Percentiles rank a stretch among this genome's conserved stretches.
Evolutionary conservation across 768 basidiomycete species (phyloP).

Genomic region (Auriscalpium microsporum): DNA sequence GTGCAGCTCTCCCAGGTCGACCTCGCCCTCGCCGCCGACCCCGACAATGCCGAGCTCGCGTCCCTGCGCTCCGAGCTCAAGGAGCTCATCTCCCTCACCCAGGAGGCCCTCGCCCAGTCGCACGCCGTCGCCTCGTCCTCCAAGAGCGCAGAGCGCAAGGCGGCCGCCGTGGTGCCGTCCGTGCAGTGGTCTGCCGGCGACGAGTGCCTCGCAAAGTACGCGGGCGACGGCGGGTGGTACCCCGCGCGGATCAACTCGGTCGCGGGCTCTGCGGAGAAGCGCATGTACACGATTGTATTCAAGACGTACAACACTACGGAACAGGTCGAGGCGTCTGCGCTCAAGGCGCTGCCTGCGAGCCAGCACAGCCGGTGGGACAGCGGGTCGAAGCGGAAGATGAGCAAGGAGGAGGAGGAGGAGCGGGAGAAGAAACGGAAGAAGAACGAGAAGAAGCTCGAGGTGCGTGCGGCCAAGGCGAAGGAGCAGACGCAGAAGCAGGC

Average conservation of each 20-base stretch:
- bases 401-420: slow-evolving; percentile 78
- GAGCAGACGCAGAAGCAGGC: slow-evolving; percentile 79
- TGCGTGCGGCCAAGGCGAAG: slow-evolving; percentile 75
- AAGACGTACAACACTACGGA: slow-evolving; percentile 90
- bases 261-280: slow-evolving; percentile 73
- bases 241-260: slow-evolving; percentile 82
- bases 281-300: slow-evolving; percentile 85
- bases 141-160: slow-evolving; percentile 43
- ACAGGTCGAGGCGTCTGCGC: slow-evolving; percentile 60
- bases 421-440: slow-evolving; percentile 87
- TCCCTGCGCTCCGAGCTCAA: slow-evolving; percentile 70
- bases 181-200: slow-evolving; percentile 73
- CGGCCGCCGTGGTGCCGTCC: slow-evolving; percentile 36
- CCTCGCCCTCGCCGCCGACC: slow-evolving; percentile 65
- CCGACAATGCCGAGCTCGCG: slow-evolving; percentile 62
- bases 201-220: slow-evolving; percentile 81
- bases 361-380: slow-evolving; percentile 29
- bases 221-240: slow-evolving; percentile 78
- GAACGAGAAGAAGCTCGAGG: slow-evolving; percentile 89
- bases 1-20: slow-evolving; percentile 87
- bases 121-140: slow-evolving; percentile 55
- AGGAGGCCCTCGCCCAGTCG: slow-evolving; percentile 60
- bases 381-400: slow-evolving; percentile 69
- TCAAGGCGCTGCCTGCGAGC: slow-evolving; percentile 62
- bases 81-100: slow-evolving; percentile 76